A percentile compares a stretch with the other conserved stretches of the same genome.
Evolutionary conservation across 140 eudicot genomes (phyloP).

Genomic region (Senecio squalidus): DNA sequence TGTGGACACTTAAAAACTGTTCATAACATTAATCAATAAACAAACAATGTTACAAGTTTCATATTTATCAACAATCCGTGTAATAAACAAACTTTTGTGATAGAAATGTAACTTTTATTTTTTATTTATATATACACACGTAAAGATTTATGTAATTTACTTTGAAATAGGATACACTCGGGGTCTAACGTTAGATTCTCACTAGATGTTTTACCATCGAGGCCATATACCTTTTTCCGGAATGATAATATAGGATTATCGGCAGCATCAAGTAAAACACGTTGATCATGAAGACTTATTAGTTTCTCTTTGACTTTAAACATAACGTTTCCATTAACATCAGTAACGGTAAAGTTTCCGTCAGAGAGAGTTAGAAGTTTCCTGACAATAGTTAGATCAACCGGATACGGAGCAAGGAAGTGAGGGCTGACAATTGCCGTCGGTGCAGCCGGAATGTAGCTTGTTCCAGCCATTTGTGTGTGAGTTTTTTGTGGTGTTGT

Average conservation of each 20-base stretch:
- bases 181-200: no score
- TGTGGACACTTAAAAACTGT: conserved; percentile 40
- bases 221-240: conserved; percentile 43
- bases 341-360: conserved; percentile 59
- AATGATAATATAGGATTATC: conserved; percentile 48
- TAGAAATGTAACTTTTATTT: no score
- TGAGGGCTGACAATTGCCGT: conserved; percentile 38
- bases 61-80: no score
- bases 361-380: conserved; percentile 41
- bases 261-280: conserved; percentile 57
- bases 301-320: conserved; percentile 53
- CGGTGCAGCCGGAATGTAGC: neutral
- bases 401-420: conserved; percentile 52
- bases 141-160: no score
- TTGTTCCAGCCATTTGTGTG: conserved; percentile 22
- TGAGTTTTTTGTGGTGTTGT: no score
- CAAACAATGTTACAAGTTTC: no score
- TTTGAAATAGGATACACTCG: no score
- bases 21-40: conserved; percentile 1
- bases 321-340: conserved; percentile 49
- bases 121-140: no score
- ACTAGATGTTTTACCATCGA: no score
- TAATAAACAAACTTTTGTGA: no score
- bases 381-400: conserved; percentile 47
- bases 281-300: conserved; percentile 47